Evolutionary conservation across 257 asterid genomes (phyloP).

Genomic region (Coffea canephora): DNA sequence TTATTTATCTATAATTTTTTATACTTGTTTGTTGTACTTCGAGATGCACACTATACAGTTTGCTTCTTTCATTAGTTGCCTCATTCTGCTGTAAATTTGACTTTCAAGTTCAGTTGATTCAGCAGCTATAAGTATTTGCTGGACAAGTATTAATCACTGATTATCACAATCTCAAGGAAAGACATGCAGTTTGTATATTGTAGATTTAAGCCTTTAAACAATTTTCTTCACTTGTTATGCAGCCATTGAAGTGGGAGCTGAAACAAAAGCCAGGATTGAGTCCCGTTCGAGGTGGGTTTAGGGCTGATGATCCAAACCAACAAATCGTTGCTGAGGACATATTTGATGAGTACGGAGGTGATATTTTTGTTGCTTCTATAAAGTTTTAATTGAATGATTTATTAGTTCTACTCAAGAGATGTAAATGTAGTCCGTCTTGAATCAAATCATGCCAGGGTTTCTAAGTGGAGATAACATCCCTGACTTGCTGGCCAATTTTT

Average conservation of each 20-base stretch:
- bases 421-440: not conserved
- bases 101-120: not conserved
- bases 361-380: not conserved
- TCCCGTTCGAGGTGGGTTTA: constrained; percentile 95
- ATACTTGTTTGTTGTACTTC: too few species aligned
- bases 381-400: not conserved
- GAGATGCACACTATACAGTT: too few species aligned
- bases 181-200: too few species aligned
- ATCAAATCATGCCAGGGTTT: constrained; percentile 56
- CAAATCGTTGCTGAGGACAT: constrained; percentile 98
- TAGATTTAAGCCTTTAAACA: not conserved
- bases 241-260: constrained; percentile 87
- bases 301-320: constrained; percentile 82
- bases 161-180: not conserved
- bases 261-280: constrained; percentile 91
- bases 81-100: not conserved
- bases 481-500: constrained; percentile 58
- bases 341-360: constrained; percentile 98
- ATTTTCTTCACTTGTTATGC: constrained; percentile 8
- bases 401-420: not conserved
- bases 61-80: not conserved
- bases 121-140: not conserved
- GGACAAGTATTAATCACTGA: not conserved
- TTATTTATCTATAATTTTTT: too few species aligned
- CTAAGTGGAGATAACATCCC: constrained; percentile 68